Conservation (phyloP, 495 filamentous ascomycete genomes). For the Penicillium coprophilum region DNA sequence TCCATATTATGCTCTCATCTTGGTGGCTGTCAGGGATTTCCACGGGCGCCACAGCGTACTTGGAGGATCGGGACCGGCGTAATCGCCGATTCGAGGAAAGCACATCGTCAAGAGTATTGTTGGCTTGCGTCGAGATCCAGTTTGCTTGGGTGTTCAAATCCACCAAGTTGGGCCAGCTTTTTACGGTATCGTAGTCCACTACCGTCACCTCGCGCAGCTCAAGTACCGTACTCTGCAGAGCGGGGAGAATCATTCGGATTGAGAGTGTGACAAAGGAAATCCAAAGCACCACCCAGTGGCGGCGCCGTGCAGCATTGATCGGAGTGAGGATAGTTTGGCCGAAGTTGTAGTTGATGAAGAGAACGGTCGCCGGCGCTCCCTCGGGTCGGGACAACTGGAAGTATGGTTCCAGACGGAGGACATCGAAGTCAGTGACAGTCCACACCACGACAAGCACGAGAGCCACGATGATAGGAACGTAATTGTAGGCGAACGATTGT, state of each 20-base stretch:
- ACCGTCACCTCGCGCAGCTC: conserved; percentile 37
- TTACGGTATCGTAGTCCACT: conserved; percentile 26
- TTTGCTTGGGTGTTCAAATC: conserved; percentile 33
- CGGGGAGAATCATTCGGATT: conserved; percentile 41
- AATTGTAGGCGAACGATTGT: conserved; percentile 42
- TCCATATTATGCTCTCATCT: conserved; percentile 34
- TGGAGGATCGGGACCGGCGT: conserved; percentile 30
- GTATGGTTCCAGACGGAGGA: conserved; percentile 43
- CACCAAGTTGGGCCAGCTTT: conserved; percentile 37
- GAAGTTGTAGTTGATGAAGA: conserved; percentile 49
- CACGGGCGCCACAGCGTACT: conserved; percentile 40
- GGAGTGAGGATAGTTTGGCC: conserved; percentile 44
- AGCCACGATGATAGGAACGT: conserved; percentile 40
- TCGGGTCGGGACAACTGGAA: conserved; percentile 40
- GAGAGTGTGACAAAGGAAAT: conserved; percentile 38
- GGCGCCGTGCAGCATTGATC: conserved; percentile 35
- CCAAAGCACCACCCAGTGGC: conserved; percentile 40
- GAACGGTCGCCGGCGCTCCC: conserved; percentile 36
- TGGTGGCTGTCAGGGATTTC: conserved; percentile 31
- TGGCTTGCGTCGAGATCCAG: conserved; percentile 39
- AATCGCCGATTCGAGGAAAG: conserved; percentile 21
- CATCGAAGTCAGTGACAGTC: conserved; percentile 45
- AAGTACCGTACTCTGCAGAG: conserved; percentile 38
- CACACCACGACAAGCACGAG: conserved; percentile 38
- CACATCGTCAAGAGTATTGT: conserved; percentile 28